phyloP scores from a whole-genome alignment of 208 protist species.

The Trypanosoma vivax region DNA sequence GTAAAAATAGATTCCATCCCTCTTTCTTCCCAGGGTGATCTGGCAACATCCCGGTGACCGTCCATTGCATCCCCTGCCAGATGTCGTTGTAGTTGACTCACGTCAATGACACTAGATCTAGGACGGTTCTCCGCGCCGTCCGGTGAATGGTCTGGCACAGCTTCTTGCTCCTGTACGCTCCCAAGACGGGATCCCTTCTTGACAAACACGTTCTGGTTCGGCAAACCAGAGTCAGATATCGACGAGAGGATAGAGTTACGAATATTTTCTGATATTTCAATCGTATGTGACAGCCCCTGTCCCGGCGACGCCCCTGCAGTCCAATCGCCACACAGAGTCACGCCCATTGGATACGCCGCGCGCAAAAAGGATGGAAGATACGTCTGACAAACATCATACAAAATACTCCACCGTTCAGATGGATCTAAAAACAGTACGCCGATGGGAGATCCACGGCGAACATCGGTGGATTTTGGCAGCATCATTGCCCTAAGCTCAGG shows the following conservation, averaged over 20 bases:
- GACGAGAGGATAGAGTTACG: constrained; percentile 4
- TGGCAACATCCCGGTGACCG: neutral
- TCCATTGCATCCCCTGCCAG: neutral
- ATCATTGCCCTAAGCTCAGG: constrained; percentile 9
- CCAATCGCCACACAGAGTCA: constrained; percentile 38
- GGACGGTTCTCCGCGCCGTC: no score
- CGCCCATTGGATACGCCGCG: constrained; percentile 29
- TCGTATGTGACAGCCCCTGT: neutral
- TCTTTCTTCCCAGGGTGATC: constrained; percentile 13
- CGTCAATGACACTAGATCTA: no score
- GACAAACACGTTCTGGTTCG: neutral
- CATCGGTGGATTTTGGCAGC: constrained; percentile 3
- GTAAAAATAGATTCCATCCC: constrained; percentile 4
- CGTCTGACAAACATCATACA: constrained; percentile 40
- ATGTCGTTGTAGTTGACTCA: neutral
- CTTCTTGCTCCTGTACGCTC: neutral
- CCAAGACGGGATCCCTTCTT: constrained; percentile 5
- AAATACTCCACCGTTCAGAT: constrained; percentile 6
- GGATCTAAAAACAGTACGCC: constrained; percentile 11
- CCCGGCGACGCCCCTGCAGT: neutral
- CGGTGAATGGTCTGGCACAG: no score
- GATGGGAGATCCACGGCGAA: constrained; percentile 8
- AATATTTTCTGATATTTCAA: constrained; percentile 10
- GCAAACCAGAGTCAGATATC: neutral
- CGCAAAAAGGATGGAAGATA: constrained; percentile 44